Evolutionary conservation across 192 early-diverging fungal genomes (phyloP), one percentile per base, ranked within the genome.

Genomic region (Coemansia sp.): DNA sequence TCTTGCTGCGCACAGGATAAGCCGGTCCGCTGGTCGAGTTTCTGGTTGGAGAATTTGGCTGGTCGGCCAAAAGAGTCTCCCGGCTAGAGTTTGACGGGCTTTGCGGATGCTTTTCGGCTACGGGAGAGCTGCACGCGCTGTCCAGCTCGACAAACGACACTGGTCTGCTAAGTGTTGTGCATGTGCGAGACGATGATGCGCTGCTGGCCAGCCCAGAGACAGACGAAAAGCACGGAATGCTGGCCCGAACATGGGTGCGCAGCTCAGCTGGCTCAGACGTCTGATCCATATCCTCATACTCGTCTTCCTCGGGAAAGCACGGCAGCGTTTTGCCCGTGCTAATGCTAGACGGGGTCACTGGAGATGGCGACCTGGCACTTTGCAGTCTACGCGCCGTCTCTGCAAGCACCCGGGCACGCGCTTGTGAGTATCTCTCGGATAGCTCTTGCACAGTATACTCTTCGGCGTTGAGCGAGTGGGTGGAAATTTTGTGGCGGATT

Each of bases 301-400:
- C 75, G 25, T 58, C 58, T 23, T 72, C 75, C 53, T 79, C 70
- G 29, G 70, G 70, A 19, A 69, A 79, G 52, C 63, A 79, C 4
- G 76, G 67, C 45, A 79, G 52, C 2, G 76, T 79, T 38, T 66
- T 66, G 22, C 70, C 70, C 14, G 76, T 73, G 63, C 54, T 49
- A 21, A 73, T 69, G 53, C 76, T 79, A 2, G 76, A 79, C 15
- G 76, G 76, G 3, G 76, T 70, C 7, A 68, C 45, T 1, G 76
- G 76, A 7, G 65, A 56, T 39, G 60, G 61, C 4, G 61, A 54
- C 22, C 62, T 56, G 12, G 61, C 53, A 17, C 65, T 63, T 25
- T 79, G 70, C 11, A 79, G 56, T 12, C 76, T 56, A 9, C 70
- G 54, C 29, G 60, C 58, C 5, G 76, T 79, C 25, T 79, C 76